Evolutionary conservation across 441 rosid species (phyloP).

Genomic region (Adansonia rubrostipa): DNA sequence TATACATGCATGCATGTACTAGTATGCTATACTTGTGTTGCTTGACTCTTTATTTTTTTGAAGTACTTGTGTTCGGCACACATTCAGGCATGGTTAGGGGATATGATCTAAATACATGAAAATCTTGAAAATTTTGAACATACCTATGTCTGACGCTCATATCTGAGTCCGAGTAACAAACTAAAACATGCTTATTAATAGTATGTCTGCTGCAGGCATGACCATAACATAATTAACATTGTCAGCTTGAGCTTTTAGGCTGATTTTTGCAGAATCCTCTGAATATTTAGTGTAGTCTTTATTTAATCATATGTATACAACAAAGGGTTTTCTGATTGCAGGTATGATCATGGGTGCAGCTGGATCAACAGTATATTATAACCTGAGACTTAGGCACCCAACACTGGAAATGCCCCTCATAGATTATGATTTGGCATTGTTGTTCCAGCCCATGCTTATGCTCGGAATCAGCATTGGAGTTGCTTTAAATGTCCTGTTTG

Average conservation of each 20-base stretch:
- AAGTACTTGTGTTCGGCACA: too few species aligned
- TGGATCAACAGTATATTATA: conserved; percentile 51
- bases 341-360: conserved; percentile 65
- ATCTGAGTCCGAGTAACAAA: too few species aligned
- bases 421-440: conserved; percentile 53
- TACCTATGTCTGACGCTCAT: too few species aligned
- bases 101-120: too few species aligned
- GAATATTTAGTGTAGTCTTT: neutral
- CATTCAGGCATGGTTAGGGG: too few species aligned
- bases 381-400: conserved; percentile 54
- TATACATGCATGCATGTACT: neutral
- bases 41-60: too few species aligned
- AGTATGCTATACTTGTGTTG: too few species aligned
- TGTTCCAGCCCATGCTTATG: conserved; percentile 61
- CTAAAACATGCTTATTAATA: neutral
- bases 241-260: neutral
- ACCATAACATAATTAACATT: neutral
- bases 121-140: too few species aligned
- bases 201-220: neutral
- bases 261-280: neutral
- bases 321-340: conserved; percentile 1
- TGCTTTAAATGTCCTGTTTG: conserved; percentile 49
- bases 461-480: conserved; percentile 62
- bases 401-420: conserved; percentile 53
- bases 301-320: neutral